Base-by-base conservation (phyloP, 2,329 filamentous ascomycete genomes). In the Triangularia verruculosa region DNA sequence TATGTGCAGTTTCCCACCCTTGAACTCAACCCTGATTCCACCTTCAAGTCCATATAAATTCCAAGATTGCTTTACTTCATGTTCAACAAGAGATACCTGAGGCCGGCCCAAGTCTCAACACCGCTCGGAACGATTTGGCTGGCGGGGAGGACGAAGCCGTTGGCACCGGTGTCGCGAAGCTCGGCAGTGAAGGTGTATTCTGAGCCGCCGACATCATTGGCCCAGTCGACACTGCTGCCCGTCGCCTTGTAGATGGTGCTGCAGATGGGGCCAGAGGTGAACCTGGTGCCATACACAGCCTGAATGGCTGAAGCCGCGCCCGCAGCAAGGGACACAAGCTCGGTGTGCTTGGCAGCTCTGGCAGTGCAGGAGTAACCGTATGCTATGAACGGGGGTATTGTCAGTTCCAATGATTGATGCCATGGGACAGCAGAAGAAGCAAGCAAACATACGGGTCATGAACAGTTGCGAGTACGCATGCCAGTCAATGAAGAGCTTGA, bases 381-480 rank as follows among this genome's bases (percentile, higher is more conserved):
- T 1, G 83, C 78, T 70, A 52, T 30, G 70, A 8, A 73, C 17
- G 39, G 20, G n/a, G 11, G 30, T 66, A 27, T 75, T 72, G 61
- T 75, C 71, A 61, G 11, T 47, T 15, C 13, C n/a, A n/a, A n/a
- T 15, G 6, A 57, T 15, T 13, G 11, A 3, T 12, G 34, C 1
- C 0, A 47, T 12, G 24, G 4, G 12, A 13, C 3, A 55, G 3
- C 4, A 54, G 15, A 54, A 15, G 25, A 7, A 79, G 77, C n/a
- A n/a, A n/a, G n/a, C n/a, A n/a, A 17, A 79, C 78, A 76, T 88
- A 92, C 34, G 87, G 85, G 77, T 87, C 63, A 85, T 79, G 64
- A 88, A 81, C 30, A 85, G 77, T 67, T 89, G 86, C 11, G 80
- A 82, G 74, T 88, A 90, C 0, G 84, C 81, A 74, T 90, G 87